Conservation (phyloP, 1,139 yeast genomes). For the Trichomonascaceae sp. region DNA sequence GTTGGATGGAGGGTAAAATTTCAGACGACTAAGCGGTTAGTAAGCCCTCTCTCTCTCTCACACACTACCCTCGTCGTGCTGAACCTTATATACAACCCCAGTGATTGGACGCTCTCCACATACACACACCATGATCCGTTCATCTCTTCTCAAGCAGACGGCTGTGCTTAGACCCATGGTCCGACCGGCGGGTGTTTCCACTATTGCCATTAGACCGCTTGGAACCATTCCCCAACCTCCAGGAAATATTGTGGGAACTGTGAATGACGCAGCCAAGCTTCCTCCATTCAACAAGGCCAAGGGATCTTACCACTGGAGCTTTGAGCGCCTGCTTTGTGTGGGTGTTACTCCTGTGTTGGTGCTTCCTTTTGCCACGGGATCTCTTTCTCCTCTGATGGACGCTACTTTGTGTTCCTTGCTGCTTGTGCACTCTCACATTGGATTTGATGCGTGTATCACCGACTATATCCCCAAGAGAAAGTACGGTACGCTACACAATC, state of each 20-base stretch:
- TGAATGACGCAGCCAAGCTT: constrained; percentile 63
- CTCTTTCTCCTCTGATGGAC: constrained; percentile 55
- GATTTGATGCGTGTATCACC: constrained; percentile 73
- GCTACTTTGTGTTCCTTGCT: constrained; percentile 49
- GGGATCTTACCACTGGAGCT: constrained; percentile 85
- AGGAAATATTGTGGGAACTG: constrained; percentile 42
- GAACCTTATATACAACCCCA: no score
- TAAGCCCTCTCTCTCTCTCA: no score
- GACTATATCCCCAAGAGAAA: constrained; percentile 83
- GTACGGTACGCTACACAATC: constrained; percentile 56
- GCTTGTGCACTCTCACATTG: constrained; percentile 65
- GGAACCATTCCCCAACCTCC: constrained; percentile 30
- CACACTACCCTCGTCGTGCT: no score
- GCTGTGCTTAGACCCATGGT: neutral
- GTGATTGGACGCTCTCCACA: no score
- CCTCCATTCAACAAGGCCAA: constrained; percentile 51
- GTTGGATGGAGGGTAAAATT: neutral
- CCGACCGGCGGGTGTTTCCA: neutral
- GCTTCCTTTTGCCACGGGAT: constrained; percentile 56
- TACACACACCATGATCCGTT: no score
- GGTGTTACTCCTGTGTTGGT: constrained; percentile 63
- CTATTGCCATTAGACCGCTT: constrained; percentile 26
- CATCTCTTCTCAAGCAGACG: no score
- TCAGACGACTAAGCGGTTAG: no score
- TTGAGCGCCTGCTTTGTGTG: constrained; percentile 56